phyloP scores from a whole-genome alignment of 2,329 filamentous ascomycete genomes.

The Westerdykella aurantiaca region DNA sequence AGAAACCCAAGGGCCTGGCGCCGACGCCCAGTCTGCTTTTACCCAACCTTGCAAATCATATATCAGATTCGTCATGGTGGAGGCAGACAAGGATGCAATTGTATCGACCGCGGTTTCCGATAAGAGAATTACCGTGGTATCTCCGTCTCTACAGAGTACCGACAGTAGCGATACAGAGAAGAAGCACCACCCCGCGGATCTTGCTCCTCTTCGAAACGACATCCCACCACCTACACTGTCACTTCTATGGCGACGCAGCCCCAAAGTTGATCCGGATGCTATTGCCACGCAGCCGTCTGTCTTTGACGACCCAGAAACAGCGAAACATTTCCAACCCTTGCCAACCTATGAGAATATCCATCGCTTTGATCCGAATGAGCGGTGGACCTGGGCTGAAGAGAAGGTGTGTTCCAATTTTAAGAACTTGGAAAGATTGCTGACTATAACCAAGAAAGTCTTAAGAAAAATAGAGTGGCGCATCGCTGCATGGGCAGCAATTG shows the following conservation, averaged over 20 bases:
- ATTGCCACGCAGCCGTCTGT: slow-evolving; percentile 13
- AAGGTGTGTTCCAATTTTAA: slow-evolving; percentile 24
- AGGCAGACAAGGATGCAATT: background rate
- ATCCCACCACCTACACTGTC: slow-evolving; percentile 6
- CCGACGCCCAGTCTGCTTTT: no score
- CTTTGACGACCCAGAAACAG: slow-evolving; percentile 10
- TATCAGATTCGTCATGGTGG: background rate
- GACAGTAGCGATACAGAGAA: slow-evolving; percentile 2
- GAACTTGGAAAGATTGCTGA: slow-evolving; percentile 1
- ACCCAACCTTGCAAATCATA: background rate
- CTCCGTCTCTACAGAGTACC: background rate
- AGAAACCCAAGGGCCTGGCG: no score
- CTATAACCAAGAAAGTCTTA: slow-evolving; percentile 8
- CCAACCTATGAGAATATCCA: slow-evolving; percentile 52
- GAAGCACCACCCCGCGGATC: background rate
- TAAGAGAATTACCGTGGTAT: background rate
- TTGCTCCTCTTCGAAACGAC: slow-evolving; percentile 6
- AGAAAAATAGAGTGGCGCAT: slow-evolving; percentile 43
- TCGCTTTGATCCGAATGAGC: slow-evolving; percentile 49
- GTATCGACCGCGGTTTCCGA: background rate
- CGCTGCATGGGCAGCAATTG: slow-evolving; percentile 44
- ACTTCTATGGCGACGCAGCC: slow-evolving; percentile 8
- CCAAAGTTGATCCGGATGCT: slow-evolving; percentile 8
- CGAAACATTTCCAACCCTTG: slow-evolving; percentile 34
- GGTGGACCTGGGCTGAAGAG: slow-evolving; percentile 52